Percentiles rank a stretch among this genome's conserved stretches.
Conservation (phyloP, 192 early-diverging fungal genomes). For the Podila minutissima region DNA sequence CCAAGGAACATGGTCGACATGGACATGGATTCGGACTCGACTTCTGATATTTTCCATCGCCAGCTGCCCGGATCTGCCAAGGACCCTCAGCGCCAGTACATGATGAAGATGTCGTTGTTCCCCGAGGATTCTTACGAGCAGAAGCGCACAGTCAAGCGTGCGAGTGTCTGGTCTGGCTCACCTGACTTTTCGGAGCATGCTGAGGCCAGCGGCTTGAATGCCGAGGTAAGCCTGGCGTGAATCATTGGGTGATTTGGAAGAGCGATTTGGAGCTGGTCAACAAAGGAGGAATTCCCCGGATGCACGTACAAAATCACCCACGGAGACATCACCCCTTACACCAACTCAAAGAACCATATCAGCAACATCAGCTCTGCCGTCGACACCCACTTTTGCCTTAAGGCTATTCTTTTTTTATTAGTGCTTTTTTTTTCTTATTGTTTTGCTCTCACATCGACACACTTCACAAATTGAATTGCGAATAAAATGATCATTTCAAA, state of each 20-base stretch:
- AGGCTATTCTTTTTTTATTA: background rate
- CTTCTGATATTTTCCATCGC: background rate
- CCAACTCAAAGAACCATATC: background rate
- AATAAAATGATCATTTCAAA: constrained; percentile 40
- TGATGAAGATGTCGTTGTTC: constrained; percentile 31
- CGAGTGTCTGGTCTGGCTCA: constrained; percentile 31
- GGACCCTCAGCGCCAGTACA: constrained; percentile 44
- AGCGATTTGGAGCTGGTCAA: background rate
- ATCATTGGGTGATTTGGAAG: background rate
- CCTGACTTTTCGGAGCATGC: constrained; percentile 20
- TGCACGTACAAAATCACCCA: background rate
- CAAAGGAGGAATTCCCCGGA: too few relatives aligned
- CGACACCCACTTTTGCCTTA: background rate
- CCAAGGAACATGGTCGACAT: background rate
- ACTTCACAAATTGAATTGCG: constrained; percentile 7
- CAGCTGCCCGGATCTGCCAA: background rate
- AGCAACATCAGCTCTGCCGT: background rate
- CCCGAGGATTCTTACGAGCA: background rate
- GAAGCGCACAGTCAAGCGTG: constrained; percentile 26
- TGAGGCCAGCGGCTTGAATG: constrained; percentile 21
- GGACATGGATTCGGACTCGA: background rate
- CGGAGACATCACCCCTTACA: background rate
- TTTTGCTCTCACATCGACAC: constrained; percentile 6
- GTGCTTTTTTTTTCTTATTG: constrained; percentile 5
- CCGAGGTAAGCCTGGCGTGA: constrained; percentile 52